These are phyloP conservation scores for Kokia cookei DNA, from an alignment of 441 rosid species.

Conservation along the genomic window DNA sequence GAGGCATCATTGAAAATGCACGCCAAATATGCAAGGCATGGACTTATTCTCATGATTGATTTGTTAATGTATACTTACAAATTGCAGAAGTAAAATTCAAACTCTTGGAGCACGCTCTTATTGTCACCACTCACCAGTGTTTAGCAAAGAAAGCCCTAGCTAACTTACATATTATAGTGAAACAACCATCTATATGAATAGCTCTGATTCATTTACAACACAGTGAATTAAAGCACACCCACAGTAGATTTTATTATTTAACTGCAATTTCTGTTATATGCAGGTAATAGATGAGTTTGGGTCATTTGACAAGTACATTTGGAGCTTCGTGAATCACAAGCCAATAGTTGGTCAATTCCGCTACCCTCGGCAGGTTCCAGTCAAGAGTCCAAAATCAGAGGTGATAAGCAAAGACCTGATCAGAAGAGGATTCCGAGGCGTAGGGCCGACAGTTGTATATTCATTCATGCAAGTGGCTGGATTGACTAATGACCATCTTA, in stretches of 20 bases:
- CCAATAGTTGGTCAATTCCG: slow-evolving; percentile 66
- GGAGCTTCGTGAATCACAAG: slow-evolving; percentile 85
- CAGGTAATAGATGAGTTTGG: slow-evolving; percentile 58
- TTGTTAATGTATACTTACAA: background rate
- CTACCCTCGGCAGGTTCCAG: slow-evolving; percentile 80
- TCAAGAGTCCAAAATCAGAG: slow-evolving; percentile 84
- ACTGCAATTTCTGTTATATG: slow-evolving; percentile 15
- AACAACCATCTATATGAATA: too few species aligned
- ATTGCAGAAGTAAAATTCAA: background rate
- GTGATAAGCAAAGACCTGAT: slow-evolving; percentile 87
- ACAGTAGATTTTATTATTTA: slow-evolving; percentile 8
- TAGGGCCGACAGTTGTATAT: slow-evolving; percentile 85
- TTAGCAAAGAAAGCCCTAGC: background rate
- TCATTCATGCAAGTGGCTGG: slow-evolving; percentile 92
- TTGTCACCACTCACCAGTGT: background rate
- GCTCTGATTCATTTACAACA: background rate
- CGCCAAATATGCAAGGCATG: slow-evolving; percentile 75
- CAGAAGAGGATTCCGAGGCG: slow-evolving; percentile 79
- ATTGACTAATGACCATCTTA: slow-evolving; percentile 80
- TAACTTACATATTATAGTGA: background rate
- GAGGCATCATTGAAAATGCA: slow-evolving; percentile 79
- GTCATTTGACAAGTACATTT: slow-evolving; percentile 79
- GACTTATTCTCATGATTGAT: background rate
- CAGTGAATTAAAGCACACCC: background rate
- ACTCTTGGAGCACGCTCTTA: background rate